These are phyloP conservation scores for Alternaria triticina DNA, from an alignment of 2,329 filamentous ascomycete genomes.

Conservation along the genomic window DNA sequence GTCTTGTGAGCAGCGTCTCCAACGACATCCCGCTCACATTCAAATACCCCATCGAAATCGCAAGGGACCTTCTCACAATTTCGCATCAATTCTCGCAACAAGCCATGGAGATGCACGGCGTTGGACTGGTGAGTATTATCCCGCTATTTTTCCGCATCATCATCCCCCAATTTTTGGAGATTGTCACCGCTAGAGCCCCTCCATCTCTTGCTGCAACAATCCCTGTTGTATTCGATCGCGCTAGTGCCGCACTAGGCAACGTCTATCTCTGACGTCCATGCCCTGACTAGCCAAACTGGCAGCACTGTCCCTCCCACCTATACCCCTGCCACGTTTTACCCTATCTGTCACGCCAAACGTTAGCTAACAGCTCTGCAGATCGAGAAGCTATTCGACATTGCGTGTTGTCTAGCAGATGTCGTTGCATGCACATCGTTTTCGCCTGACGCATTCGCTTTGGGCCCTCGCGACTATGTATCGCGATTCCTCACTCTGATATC, in stretches of 20 bases:
- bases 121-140: constrained; percentile 68
- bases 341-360: constrained; percentile 18
- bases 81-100: constrained; percentile 74
- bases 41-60: constrained; percentile 67
- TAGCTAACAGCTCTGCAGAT: constrained; percentile 58
- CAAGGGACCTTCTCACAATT: constrained; percentile 65
- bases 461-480: constrained; percentile 74
- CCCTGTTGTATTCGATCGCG: constrained; percentile 30
- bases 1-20: constrained; percentile 65
- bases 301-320: constrained; percentile 21
- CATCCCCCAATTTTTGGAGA: constrained; percentile 12
- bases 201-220: constrained; percentile 22
- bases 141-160: constrained; percentile 13
- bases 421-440: constrained; percentile 68
- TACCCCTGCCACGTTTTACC: constrained; percentile 21
- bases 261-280: constrained; percentile 37
- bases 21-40: constrained; percentile 67
- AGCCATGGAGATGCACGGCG: constrained; percentile 75
- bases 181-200: constrained; percentile 24
- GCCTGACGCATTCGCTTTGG: constrained; percentile 58
- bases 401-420: constrained; percentile 74
- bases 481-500: constrained; percentile 71
- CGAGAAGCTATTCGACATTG: constrained; percentile 80
- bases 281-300: constrained; percentile 23
- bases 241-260: constrained; percentile 32